Evolutionary conservation across 2,329 filamentous ascomycete species (phyloP).

Genomic region (Paramyrothecium roridum): DNA sequence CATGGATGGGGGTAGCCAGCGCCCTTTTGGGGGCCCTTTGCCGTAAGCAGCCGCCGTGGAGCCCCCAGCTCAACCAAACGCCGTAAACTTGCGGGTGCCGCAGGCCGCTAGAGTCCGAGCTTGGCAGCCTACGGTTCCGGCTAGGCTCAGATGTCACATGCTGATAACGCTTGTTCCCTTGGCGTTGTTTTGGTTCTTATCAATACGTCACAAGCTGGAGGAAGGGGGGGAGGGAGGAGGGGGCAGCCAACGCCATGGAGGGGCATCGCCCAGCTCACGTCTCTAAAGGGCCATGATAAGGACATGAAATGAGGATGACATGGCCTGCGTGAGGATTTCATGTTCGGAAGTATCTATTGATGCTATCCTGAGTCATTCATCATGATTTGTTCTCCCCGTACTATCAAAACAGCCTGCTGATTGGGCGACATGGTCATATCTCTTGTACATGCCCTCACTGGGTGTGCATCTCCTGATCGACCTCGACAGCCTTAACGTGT

Average conservation of each 20-base stretch:
- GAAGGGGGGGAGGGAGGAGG: no score
- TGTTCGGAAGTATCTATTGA: neutral
- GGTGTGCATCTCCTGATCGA: slow-evolving; percentile 66
- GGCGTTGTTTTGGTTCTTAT: neutral
- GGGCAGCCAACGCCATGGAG: neutral
- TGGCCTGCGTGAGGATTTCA: neutral
- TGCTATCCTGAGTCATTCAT: neutral
- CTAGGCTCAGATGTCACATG: no score
- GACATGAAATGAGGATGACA: neutral
- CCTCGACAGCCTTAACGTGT: slow-evolving; percentile 72
- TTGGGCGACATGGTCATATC: neutral
- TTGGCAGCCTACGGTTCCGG: no score
- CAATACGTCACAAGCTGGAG: neutral
- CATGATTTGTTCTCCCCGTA: no score
- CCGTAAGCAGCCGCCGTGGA: no score
- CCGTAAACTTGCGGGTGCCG: no score
- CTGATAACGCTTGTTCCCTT: neutral
- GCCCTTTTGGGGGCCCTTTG: no score
- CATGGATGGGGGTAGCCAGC: no score
- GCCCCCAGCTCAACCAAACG: no score
- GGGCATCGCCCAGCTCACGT: neutral
- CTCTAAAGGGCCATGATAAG: no score
- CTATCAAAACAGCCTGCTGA: no score
- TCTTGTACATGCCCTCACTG: slow-evolving; percentile 48
- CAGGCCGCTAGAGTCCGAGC: no score